A percentile compares a stretch with the other conserved stretches of the same genome.
These are phyloP conservation scores for Mortierella sp. DNA, from an alignment of 371 early-diverging fungal genomes.

Conservation along the genomic window DNA sequence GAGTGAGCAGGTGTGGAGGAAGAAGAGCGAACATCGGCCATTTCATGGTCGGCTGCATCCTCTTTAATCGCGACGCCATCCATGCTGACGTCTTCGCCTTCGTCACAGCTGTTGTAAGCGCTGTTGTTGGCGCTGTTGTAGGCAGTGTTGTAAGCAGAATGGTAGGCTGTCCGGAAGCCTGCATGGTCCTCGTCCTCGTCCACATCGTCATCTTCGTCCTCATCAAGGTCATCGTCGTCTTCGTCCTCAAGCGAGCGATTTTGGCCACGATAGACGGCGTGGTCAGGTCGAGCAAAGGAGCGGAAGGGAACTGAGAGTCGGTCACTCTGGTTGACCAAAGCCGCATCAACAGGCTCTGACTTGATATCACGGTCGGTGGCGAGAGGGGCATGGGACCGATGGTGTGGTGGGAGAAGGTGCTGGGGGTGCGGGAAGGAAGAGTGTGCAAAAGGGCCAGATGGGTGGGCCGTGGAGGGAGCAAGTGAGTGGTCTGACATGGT, in stretches of 20 bases:
- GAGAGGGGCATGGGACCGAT: neutral
- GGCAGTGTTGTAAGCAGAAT: conserved; percentile 32
- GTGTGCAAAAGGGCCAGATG: neutral
- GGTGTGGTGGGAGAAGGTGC: conserved; percentile 1
- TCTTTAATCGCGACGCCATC: conserved; percentile 54
- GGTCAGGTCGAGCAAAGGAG: conserved; percentile 1
- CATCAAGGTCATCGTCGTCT: conserved; percentile 39
- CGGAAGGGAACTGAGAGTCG: neutral
- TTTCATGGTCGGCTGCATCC: conserved; percentile 36
- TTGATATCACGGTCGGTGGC: conserved; percentile 8
- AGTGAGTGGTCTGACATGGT: neutral
- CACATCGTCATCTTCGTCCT: conserved; percentile 19
- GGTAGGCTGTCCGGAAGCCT: conserved; percentile 26
- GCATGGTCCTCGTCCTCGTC: conserved; percentile 47
- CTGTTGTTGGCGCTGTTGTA: conserved; percentile 46
- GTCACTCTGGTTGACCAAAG: neutral
- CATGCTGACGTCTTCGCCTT: conserved; percentile 40
- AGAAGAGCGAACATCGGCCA: conserved; percentile 39
- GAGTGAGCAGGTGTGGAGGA: conserved; percentile 10
- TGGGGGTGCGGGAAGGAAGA: neutral
- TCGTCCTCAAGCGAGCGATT: conserved; percentile 24
- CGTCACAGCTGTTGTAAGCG: conserved; percentile 46
- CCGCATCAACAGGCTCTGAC: conserved; percentile 3
- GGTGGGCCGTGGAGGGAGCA: neutral
- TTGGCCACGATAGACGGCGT: conserved; percentile 19